Conservation (phyloP, 495 filamentous ascomycete genomes). For the Penicillium goetzii region DNA sequence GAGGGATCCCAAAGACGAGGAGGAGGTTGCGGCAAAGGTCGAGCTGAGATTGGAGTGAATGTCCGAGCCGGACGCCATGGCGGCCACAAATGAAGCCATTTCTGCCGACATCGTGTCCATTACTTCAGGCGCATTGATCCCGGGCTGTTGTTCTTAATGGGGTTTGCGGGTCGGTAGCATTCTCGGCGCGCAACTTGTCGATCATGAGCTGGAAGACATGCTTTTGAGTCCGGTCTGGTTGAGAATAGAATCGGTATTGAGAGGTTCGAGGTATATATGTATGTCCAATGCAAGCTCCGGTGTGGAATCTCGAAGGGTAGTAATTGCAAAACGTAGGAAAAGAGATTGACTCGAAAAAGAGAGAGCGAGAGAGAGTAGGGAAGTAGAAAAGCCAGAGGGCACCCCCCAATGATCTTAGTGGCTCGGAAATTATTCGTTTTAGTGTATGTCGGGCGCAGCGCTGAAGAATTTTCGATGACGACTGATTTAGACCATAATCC, state of each 20-base stretch:
- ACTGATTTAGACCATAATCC: background rate
- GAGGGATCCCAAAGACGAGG: slow-evolving; percentile 42
- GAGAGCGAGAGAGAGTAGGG: slow-evolving; percentile 6
- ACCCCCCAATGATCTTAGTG: slow-evolving; percentile 14
- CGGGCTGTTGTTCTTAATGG: slow-evolving; percentile 27
- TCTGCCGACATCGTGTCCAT: slow-evolving; percentile 45
- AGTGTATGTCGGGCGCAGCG: slow-evolving; percentile 15
- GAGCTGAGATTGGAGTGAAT: slow-evolving; percentile 46
- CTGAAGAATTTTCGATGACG: slow-evolving; percentile 16
- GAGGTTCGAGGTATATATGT: background rate
- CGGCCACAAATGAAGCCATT: slow-evolving; percentile 31
- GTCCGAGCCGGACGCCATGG: slow-evolving; percentile 43
- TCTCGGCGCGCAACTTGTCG: slow-evolving; percentile 31
- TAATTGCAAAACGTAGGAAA: background rate
- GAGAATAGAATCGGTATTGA: background rate
- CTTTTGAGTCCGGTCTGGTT: slow-evolving; percentile 7
- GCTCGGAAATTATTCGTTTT: slow-evolving; percentile 24
- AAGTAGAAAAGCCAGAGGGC: slow-evolving; percentile 16
- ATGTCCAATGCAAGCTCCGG: background rate
- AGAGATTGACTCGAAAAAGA: background rate
- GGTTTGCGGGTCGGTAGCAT: slow-evolving; percentile 38
- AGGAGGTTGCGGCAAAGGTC: slow-evolving; percentile 43
- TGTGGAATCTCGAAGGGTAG: background rate
- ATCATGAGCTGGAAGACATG: slow-evolving; percentile 34
- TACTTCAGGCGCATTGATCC: slow-evolving; percentile 31